Base-by-base conservation (phyloP, 441 rosid genomes). In the Biscutella laevigata region DNA sequence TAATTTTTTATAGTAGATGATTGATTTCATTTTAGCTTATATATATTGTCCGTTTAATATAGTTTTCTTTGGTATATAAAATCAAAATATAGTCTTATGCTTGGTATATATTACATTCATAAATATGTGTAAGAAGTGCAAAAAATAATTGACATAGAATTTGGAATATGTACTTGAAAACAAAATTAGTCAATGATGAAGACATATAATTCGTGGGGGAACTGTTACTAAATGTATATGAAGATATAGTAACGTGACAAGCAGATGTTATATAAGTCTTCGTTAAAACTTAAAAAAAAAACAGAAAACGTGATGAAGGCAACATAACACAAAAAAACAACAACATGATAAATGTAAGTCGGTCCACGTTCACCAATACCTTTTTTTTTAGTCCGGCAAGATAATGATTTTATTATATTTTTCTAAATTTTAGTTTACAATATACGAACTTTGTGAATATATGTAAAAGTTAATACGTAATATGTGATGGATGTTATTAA, bases 301-400 rank as follows among this genome's bases (percentile, higher is more conserved):
- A 36, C 61, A 54, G 56, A 62, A 62, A 62, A 54, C 68, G 61
- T 62, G 68, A 54, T 22, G 68, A 54, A 54, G 68, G 68, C 61
- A 62, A 62, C 67, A 35, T 35, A 43, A 61, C 53, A 53, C 54
- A 46, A 7, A 44, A 35, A 14, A 43, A 59, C 24, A 29, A 46
- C 12, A 11, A 38, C 20, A 39, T 4, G 49, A 37, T 59, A 46
- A 57, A 27, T 19, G 20, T 4, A 58, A 11, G 29, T 50, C 28
- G 59, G 59, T 61, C 59, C 45, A 61, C 66, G 49, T 39, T 59
- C 56, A 47, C n/a, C 42, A 60, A 60, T 22, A n/a, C n/a, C n/a
- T n/a, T n/a, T n/a, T 22, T 61, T 43, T 20, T 25, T 37, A 40
- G 60, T 53, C 54, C 60, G 38, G 67, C 60, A 27, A 40, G 59